phyloP scores from a whole-genome alignment of 2,329 filamentous ascomycete genomes.

The Sphaerostilbella broomeana region DNA sequence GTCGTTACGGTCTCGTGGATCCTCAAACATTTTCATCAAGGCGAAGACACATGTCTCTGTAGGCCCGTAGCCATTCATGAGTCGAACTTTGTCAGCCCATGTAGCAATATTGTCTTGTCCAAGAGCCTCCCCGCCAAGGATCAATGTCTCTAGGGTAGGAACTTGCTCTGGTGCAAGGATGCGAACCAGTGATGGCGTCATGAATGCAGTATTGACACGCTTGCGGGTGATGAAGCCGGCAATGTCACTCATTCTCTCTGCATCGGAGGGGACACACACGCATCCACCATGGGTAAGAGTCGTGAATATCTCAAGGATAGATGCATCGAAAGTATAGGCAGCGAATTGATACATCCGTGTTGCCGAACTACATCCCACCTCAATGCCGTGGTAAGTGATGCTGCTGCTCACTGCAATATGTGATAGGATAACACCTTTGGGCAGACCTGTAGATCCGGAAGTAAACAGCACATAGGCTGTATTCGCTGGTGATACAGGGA shows the following conservation, averaged over 20 bases:
- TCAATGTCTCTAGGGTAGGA: background rate
- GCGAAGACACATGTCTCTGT: background rate
- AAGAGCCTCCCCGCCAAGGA: constrained; percentile 1
- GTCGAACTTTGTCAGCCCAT: constrained; percentile 5
- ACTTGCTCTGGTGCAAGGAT: background rate
- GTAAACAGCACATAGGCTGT: constrained; percentile 9
- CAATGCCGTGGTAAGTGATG: background rate
- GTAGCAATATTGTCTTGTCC: background rate
- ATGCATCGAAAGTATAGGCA: constrained; percentile 12
- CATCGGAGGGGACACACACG: constrained; percentile 16
- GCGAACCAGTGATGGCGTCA: constrained; percentile 13
- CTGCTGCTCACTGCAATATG: constrained; percentile 3
- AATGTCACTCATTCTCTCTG: constrained; percentile 12
- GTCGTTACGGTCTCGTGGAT: no score
- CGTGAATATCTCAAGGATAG: constrained; percentile 19
- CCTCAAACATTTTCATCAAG: background rate
- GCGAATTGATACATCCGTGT: background rate
- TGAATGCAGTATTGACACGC: constrained; percentile 7
- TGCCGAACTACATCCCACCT: background rate
- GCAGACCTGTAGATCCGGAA: constrained; percentile 7
- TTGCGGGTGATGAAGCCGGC: constrained; percentile 6
- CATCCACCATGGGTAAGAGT: constrained; percentile 19
- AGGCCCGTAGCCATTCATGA: background rate
- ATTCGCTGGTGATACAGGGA: no score
- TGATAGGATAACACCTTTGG: constrained; percentile 7